Evolutionary conservation across 768 basidiomycete genomes (phyloP), one percentile per base, ranked within the genome.

Genomic region (Roridomyces roridus): DNA sequence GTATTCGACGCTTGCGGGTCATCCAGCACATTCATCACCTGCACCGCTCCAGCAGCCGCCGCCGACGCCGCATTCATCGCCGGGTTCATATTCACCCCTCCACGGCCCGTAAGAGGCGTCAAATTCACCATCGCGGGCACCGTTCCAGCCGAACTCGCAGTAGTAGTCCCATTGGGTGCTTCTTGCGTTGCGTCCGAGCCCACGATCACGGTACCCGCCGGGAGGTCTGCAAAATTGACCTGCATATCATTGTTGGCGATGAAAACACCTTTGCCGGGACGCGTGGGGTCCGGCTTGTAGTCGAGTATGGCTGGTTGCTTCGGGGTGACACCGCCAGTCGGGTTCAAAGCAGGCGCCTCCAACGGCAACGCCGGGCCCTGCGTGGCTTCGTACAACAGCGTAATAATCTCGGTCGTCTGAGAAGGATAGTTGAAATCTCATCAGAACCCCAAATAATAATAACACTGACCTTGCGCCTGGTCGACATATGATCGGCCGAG

Each of bases 401-500:
- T 82, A 63, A 97, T 96, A 52, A 96, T 96, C 74, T 98, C 95
- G 42, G 92, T 86, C 0, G 92, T 94, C 92, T 95, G 42, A 50
- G 37, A 55, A 45, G 17, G n/a, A 31, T 37, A 39, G 36, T 15
- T 25, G 36, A 18, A 24, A 50, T 18, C 14, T 52, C 15, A 56
- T 62, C 65, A 65, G 46, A 56, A 67, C n/a, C n/a, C n/a, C n/a
- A n/a, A n/a, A n/a, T n/a, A n/a, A 71, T 56, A 53, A 49, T 62
- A 62, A 74, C 2, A 59, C 81, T 63, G 59, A 79, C 93, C 88
- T 96, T 96, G 62, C 94, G 86, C 74, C 94, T 85, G 18, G 91
- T 88, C 37, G 91, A 93, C 93, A 96, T 96, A 74, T 98, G 95
- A 63, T 97, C 95, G 44, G 91, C 89, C 56, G 89, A 91, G 55